Conservation (phyloP, 108 stramenopile genomes). For the Nitzschia putrida region DNA sequence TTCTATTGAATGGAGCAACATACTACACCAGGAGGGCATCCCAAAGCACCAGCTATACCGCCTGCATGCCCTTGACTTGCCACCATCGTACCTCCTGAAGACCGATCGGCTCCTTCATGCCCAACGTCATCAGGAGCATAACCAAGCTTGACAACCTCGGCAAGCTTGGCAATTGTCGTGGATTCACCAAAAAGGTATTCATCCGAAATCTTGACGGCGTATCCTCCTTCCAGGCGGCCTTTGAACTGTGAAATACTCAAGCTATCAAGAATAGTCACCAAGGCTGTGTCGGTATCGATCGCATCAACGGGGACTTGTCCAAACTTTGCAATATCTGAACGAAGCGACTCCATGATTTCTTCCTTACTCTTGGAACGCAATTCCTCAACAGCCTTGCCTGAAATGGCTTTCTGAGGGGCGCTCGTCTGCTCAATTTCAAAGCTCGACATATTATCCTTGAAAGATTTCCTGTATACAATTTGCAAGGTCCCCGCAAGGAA, state of each 20-base stretch:
- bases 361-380: slow-evolving; percentile 54
- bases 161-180: slow-evolving; percentile 72
- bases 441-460: slow-evolving; percentile 8
- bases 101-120: slow-evolving; percentile 16
- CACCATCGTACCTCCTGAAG: neutral
- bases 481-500: slow-evolving; percentile 62
- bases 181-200: slow-evolving; percentile 86
- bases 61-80: slow-evolving; percentile 43
- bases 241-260: slow-evolving; percentile 83
- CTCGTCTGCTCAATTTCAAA: slow-evolving; percentile 29
- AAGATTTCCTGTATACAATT: slow-evolving; percentile 61
- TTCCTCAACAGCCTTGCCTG: slow-evolving; percentile 27
- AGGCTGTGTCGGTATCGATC: slow-evolving; percentile 54
- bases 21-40: slow-evolving; percentile 79
- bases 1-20: slow-evolving; percentile 44
- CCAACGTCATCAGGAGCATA: slow-evolving; percentile 66
- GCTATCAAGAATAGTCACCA: slow-evolving; percentile 81
- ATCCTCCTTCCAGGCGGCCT: slow-evolving; percentile 70
- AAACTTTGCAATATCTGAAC: slow-evolving; percentile 58
- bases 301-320: slow-evolving; percentile 53
- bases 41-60: slow-evolving; percentile 72
- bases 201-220: slow-evolving; percentile 74
- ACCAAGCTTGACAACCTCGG: slow-evolving; percentile 79
- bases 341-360: slow-evolving; percentile 61
- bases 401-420: neutral